Percentiles rank a stretch among this genome's conserved stretches.
phyloP scores from a whole-genome alignment of 305 asterid genomes.

The Rubia peregrina region DNA sequence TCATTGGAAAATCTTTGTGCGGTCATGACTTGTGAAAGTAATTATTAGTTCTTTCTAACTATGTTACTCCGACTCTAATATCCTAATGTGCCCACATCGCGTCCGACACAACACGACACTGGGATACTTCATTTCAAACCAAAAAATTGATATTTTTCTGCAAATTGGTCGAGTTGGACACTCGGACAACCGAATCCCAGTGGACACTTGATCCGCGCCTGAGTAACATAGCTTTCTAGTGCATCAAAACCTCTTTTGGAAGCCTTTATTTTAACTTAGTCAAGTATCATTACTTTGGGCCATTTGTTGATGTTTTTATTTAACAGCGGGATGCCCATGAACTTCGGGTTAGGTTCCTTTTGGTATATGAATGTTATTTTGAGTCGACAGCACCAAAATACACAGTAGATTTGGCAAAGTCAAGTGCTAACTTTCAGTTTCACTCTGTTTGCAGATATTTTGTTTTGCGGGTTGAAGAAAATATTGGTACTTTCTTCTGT shows the following conservation, averaged over 20 bases:
- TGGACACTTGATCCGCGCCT: neutral
- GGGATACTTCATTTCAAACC: neutral
- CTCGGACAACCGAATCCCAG: neutral
- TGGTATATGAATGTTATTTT: neutral
- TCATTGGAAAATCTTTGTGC: neutral
- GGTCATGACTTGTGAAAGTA: neutral
- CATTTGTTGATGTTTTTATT: neutral
- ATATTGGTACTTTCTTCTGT: conserved; percentile 51
- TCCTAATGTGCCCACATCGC: neutral
- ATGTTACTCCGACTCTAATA: neutral
- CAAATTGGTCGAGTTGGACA: neutral
- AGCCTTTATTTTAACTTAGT: conserved; percentile 3
- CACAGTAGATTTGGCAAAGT: neutral
- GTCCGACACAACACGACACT: neutral
- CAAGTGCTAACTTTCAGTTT: conserved; percentile 7
- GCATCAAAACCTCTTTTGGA: neutral
- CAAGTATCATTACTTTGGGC: neutral
- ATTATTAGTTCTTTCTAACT: neutral
- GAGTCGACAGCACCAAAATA: neutral
- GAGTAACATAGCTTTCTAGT: neutral
- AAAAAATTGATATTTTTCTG: too few relatives aligned
- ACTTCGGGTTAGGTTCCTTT: neutral
- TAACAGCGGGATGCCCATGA: neutral
- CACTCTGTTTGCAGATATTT: conserved; percentile 66
- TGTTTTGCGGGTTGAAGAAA: conserved; percentile 90